Evolutionary conservation across 345 rosid species (phyloP), one percentile per base, ranked within the genome.

Genomic region (Murraya paniculata): DNA sequence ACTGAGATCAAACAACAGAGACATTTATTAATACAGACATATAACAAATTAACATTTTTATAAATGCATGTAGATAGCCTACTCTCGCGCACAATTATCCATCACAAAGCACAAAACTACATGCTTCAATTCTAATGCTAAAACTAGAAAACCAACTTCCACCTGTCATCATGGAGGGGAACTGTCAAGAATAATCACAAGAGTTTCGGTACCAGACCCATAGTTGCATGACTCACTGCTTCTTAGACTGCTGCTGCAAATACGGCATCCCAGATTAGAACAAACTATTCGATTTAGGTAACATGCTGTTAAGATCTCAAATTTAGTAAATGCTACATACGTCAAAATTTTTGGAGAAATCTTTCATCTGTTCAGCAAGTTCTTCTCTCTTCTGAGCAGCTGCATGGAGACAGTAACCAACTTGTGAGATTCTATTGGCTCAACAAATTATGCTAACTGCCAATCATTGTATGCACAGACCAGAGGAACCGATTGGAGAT

Each of bases 291-390:
- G 28, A 68, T 16, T 11, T 16, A 50, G 24, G 62, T 0, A 31
- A 25, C 9, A 41, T 45, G 9, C 4, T 19, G 19, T n/a, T 7
- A n/a, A 25, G 41, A 18, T 33, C 9, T 70, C 31, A 58, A 48
- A 59, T 59, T 50, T 14, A n/a, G 55, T 0, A 19, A 60, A 4
- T 27, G 62, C n/a, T 21, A 64, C 73, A 11, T 7, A 85, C 91
- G 62, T 89, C 92, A 1, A 82, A 55, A 74, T 86, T 86, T 78
- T 87, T 87, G 0, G 93, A 79, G 24, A 90, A 1, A 27, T 91
- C 92, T 78, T 89, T 89, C 75, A 91, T 33, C 58, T 84, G 91
- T 79, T 91, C 94, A 1, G 91, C 85, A 8, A 91, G 71, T 78
- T 89, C 91, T 79, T 86, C 81, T 78, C 56, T 87, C 84, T 83